Evolutionary conservation across 2,329 filamentous ascomycete species (phyloP).

Genomic region (Tolypocladium cylindrosporum): DNA sequence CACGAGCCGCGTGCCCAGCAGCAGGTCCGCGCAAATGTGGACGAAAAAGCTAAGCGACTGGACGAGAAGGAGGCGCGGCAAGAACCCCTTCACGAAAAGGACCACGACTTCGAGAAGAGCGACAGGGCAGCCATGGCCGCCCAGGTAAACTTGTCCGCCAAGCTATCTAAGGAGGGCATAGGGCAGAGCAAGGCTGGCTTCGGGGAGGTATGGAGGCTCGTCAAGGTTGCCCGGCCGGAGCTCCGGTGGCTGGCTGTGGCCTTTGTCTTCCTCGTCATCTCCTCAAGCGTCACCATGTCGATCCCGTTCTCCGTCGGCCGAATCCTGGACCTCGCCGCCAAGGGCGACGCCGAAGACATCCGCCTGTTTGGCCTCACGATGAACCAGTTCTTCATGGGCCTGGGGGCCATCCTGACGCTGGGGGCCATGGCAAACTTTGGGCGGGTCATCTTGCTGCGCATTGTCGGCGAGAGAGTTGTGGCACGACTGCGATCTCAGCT

Average conservation of each 20-base stretch:
- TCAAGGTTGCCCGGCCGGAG: slow-evolving; percentile 85
- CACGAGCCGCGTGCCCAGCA: slow-evolving; percentile 11
- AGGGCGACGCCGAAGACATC: slow-evolving; percentile 53
- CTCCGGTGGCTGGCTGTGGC: slow-evolving; percentile 66
- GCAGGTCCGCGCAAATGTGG: slow-evolving; percentile 14
- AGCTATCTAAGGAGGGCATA: slow-evolving; percentile 74
- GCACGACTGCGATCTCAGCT: slow-evolving; percentile 80
- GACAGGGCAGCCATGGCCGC: slow-evolving; percentile 81
- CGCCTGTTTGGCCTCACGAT: slow-evolving; percentile 76
- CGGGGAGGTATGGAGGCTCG: slow-evolving; percentile 72
- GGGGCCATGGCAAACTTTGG: slow-evolving; percentile 90
- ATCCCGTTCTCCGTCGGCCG: slow-evolving; percentile 95
- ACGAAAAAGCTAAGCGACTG: slow-evolving; percentile 28
- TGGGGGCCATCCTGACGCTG: slow-evolving; percentile 66
- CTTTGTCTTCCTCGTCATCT: slow-evolving; percentile 77
- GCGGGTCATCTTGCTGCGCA: slow-evolving; percentile 82
- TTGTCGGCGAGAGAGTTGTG: slow-evolving; percentile 92
- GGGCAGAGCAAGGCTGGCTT: slow-evolving; percentile 48
- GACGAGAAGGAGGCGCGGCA: slow-evolving; percentile 15
- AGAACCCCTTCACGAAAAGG: slow-evolving; percentile 18
- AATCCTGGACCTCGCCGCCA: slow-evolving; percentile 85
- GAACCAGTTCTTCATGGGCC: slow-evolving; percentile 76
- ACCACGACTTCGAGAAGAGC: slow-evolving; percentile 50
- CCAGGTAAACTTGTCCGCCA: slow-evolving; percentile 81
- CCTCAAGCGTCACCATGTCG: slow-evolving; percentile 88